A percentile compares a stretch with the other conserved stretches of the same genome.
Conservation (phyloP, 2,329 filamentous ascomycete species). For the Pezicula radicicola region DNA sequence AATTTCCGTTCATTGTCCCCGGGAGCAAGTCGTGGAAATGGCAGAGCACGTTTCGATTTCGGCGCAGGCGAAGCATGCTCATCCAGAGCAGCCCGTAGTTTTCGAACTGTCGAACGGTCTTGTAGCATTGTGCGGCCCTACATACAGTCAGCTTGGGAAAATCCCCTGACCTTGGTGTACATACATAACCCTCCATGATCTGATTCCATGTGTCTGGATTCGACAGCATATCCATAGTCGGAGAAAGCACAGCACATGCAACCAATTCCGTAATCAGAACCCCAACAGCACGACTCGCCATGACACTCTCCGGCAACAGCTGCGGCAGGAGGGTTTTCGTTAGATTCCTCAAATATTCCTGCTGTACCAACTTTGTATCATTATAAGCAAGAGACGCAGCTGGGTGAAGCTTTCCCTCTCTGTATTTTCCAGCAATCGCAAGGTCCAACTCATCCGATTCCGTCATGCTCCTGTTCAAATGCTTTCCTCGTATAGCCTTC, state of each 20-base stretch:
- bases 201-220: conserved; percentile 99
- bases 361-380: conserved; percentile 80
- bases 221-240: conserved; percentile 73
- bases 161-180: conserved; percentile 10
- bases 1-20: conserved; percentile 89
- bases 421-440: conserved; percentile 93
- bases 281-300: conserved; percentile 76
- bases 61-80: conserved; percentile 86
- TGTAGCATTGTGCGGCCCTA: conserved; percentile 81
- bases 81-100: conserved; percentile 86
- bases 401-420: conserved; percentile 81
- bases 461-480: conserved; percentile 84
- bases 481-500: conserved; percentile 77
- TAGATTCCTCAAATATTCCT: conserved; percentile 82
- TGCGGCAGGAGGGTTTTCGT: conserved; percentile 69
- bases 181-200: conserved; percentile 78
- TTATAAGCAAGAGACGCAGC: conserved; percentile 81
- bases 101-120: conserved; percentile 91
- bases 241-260: conserved; percentile 85
- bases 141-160: conserved; percentile 7
- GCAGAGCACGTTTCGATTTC: conserved; percentile 57
- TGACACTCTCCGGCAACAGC: conserved; percentile 69
- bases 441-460: conserved; percentile 95
- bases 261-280: conserved; percentile 85
- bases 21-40: conserved; percentile 76